Conservation (phyloP, 2,329 filamentous ascomycete species). For the Sarocladiaceae sp. region DNA sequence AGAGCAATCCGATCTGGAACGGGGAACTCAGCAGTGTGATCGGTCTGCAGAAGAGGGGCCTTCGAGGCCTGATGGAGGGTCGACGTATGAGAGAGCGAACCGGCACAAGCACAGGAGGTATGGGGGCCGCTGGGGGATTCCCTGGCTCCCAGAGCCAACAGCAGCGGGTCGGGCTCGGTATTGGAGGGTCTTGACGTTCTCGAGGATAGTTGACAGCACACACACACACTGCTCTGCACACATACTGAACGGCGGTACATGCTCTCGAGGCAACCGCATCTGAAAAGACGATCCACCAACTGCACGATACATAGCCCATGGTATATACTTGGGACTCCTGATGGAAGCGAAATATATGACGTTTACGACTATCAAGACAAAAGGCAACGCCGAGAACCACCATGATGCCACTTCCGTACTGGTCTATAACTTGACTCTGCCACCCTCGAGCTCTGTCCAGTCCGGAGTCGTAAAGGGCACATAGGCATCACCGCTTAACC, state of each 20-base stretch:
- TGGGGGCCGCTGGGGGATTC: constrained; percentile 11
- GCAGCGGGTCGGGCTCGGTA: constrained; percentile 45
- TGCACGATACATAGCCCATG: too few relatives aligned
- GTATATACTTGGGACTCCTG: constrained; percentile 3
- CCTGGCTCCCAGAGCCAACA: constrained; percentile 22
- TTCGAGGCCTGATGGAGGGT: constrained; percentile 92
- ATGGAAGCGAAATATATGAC: constrained; percentile 3
- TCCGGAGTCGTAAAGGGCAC: constrained; percentile 59
- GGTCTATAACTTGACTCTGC: constrained; percentile 60
- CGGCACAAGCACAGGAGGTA: constrained; percentile 30
- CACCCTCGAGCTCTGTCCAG: constrained; percentile 62
- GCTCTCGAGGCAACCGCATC: too few relatives aligned
- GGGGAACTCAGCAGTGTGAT: constrained; percentile 84
- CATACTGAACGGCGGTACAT: too few relatives aligned
- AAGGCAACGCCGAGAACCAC: too few relatives aligned
- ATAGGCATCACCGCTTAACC: constrained; percentile 62
- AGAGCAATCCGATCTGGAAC: constrained; percentile 56
- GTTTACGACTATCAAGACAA: constrained; percentile 1
- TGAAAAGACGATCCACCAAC: too few relatives aligned
- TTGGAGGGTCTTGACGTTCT: constrained; percentile 25
- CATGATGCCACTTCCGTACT: not conserved
- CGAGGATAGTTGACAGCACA: too few relatives aligned
- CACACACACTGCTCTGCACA: too few relatives aligned
- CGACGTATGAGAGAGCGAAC: constrained; percentile 72
- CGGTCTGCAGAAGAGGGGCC: constrained; percentile 85